Percentiles rank a stretch among this genome's conserved stretches.
Conservation (phyloP, 176 grass and related monocot genomes). For the Ensete glaucum region DNA sequence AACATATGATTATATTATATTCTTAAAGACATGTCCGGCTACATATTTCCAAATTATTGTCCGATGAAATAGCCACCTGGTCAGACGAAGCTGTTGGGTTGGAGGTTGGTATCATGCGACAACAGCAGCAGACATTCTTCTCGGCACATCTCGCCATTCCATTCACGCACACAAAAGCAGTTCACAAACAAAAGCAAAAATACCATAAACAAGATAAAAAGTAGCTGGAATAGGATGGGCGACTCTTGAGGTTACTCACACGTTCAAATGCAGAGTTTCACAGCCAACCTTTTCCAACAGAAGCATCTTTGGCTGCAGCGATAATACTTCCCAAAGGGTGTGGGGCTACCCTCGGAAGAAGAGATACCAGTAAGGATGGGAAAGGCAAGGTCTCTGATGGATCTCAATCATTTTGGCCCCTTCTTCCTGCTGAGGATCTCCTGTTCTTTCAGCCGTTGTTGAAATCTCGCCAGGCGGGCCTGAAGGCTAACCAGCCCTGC, state of each 20-base stretch:
- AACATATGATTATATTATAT: neutral
- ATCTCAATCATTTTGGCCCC: neutral
- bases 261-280: no score
- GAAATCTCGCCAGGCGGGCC: slow-evolving; percentile 76
- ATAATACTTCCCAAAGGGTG: no score
- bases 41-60: neutral
- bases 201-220: no score
- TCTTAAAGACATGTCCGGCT: neutral
- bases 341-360: neutral
- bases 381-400: neutral
- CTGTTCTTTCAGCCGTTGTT: slow-evolving; percentile 90
- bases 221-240: no score
- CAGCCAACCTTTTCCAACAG: no score
- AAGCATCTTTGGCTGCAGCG: no score
- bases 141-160: neutral
- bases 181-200: no score
- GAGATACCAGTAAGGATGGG: neutral
- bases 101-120: no score
- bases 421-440: slow-evolving; percentile 94
- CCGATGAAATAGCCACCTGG: neutral
- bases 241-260: no score
- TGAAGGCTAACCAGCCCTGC: slow-evolving; percentile 89
- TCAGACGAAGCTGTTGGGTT: neutral
- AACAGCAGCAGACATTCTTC: neutral
- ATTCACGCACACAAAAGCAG: no score